phyloP scores from a whole-genome alignment of 2,329 filamentous ascomycete species.

The Acarospora socialis region DNA sequence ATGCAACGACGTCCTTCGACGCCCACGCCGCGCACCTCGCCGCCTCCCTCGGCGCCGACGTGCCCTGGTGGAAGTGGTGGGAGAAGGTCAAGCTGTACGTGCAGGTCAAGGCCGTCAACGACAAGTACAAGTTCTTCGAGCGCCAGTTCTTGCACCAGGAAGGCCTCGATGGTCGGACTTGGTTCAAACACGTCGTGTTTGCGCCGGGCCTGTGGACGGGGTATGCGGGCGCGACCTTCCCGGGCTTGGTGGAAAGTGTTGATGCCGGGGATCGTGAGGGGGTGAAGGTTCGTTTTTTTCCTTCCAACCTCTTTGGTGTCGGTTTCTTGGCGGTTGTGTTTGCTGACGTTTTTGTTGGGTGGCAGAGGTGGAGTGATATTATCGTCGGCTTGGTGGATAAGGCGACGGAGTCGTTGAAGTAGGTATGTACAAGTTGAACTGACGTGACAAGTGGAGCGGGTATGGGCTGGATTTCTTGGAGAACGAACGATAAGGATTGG shows the following conservation, averaged over 20 bases:
- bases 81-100: conserved; percentile 50
- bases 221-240: conserved; percentile 61
- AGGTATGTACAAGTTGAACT: conserved; percentile 7
- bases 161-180: conserved; percentile 64
- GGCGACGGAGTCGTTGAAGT: conserved; percentile 15
- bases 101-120: conserved; percentile 54
- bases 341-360: not conserved
- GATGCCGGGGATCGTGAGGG: conserved; percentile 35
- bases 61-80: conserved; percentile 70
- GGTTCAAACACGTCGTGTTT: conserved; percentile 95
- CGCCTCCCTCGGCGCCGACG: conserved; percentile 34
- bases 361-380: conserved; percentile 18
- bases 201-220: conserved; percentile 86
- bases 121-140: conserved; percentile 73
- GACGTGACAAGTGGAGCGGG: too few species aligned
- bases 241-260: conserved; percentile 48
- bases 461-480: too few species aligned
- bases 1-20: conserved; percentile 38
- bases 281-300: conserved; percentile 16
- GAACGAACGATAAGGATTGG: too few species aligned
- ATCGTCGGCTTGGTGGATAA: conserved; percentile 16
- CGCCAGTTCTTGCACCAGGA: conserved; percentile 60
- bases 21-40: conserved; percentile 32
- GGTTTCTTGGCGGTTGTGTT: not conserved
- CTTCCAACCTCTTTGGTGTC: not conserved